Evolutionary conservation across 176 grass and related monocot species (phyloP).

Genomic region (Triticum urartu): DNA sequence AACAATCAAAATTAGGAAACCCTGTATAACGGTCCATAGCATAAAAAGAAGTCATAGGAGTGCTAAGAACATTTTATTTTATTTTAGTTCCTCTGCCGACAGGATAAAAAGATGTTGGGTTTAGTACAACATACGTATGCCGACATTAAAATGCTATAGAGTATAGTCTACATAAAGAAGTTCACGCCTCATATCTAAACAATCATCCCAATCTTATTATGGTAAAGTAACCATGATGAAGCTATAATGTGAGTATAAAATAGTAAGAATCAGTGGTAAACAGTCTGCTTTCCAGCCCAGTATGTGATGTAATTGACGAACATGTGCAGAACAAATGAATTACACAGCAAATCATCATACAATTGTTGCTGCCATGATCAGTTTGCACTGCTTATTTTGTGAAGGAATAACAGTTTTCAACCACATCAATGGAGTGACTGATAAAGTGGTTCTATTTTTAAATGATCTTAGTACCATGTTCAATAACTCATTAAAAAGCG

Average conservation of each 20-base stretch:
- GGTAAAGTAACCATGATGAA: background rate
- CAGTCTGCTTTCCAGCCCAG: background rate
- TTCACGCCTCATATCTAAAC: no score
- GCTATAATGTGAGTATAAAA: background rate
- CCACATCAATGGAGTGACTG: background rate
- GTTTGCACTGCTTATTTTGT: background rate
- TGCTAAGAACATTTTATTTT: background rate
- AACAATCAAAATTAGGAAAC: background rate
- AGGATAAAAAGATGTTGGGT: background rate
- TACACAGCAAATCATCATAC: background rate
- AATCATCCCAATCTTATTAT: no score
- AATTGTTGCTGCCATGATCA: background rate
- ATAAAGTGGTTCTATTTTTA: no score
- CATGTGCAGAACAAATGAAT: background rate
- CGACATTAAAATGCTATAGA: no score
- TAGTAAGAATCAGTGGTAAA: background rate
- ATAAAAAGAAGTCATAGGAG: background rate
- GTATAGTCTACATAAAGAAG: no score
- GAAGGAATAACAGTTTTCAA: background rate
- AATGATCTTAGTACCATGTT: no score
- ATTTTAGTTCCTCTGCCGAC: background rate
- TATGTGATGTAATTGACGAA: no score
- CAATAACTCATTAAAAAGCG: no score
- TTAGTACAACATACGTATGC: no score
- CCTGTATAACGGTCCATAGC: background rate